phyloP scores from a whole-genome alignment of 257 asterid genomes.

The Knoxia roxburghii region DNA sequence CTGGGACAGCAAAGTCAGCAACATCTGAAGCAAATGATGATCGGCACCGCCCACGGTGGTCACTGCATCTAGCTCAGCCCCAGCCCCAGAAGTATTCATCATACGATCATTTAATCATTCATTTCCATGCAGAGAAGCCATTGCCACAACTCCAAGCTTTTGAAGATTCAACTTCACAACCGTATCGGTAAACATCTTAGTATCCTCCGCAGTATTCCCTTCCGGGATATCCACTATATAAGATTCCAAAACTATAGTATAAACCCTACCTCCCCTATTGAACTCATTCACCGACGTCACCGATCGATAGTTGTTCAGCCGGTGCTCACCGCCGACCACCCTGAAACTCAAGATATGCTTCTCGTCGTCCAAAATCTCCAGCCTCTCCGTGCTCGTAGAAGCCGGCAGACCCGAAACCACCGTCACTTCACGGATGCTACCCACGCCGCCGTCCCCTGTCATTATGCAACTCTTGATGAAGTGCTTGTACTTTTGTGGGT shows the following conservation, averaged over 20 bases:
- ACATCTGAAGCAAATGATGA: not conserved
- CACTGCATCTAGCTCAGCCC: too few species aligned
- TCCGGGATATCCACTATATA: slow-evolving; percentile 83
- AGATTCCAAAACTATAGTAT: slow-evolving; percentile 64
- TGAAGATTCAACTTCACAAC: slow-evolving; percentile 80
- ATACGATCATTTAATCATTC: too few species aligned
- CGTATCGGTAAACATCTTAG: slow-evolving; percentile 81
- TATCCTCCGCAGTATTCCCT: slow-evolving; percentile 86
- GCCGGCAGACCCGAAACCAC: slow-evolving; percentile 94
- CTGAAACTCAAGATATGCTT: slow-evolving; percentile 62
- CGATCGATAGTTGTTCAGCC: slow-evolving; percentile 69
- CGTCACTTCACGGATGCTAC: slow-evolving; percentile 76
- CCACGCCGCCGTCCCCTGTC: slow-evolving; percentile 76
- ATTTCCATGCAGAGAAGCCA: slow-evolving; percentile 47
- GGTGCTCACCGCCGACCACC: slow-evolving; percentile 88
- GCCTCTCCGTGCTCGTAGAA: slow-evolving; percentile 79
- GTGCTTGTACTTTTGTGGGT: slow-evolving; percentile 85
- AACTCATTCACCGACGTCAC: slow-evolving; percentile 72
- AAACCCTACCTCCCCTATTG: slow-evolving; percentile 23
- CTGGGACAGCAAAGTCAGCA: not conserved
- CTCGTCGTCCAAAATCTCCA: slow-evolving; percentile 74
- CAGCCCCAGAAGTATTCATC: too few species aligned
- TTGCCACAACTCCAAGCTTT: slow-evolving; percentile 66
- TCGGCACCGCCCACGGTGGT: slow-evolving; percentile 3
- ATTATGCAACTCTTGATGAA: slow-evolving; percentile 78